A percentile compares a stretch with the other conserved stretches of the same genome.
These are phyloP conservation scores for Glebionis coronaria DNA, from an alignment of 129 eudicot species.

Conservation along the genomic window DNA sequence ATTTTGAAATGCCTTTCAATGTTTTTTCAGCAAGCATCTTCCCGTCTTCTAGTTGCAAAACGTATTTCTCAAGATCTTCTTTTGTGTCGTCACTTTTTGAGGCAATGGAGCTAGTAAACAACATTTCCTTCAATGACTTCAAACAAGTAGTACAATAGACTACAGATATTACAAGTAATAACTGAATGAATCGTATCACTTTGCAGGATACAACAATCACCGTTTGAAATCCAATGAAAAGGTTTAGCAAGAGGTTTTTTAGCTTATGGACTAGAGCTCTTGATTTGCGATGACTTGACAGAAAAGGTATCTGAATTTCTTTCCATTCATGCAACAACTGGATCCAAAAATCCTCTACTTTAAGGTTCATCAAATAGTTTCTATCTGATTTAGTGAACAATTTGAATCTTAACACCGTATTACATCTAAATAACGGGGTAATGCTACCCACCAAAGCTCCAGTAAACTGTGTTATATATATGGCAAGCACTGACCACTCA, in stretches of 20 bases:
- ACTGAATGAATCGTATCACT: constrained; percentile 4
- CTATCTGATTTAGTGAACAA: background rate
- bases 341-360: constrained; percentile 26
- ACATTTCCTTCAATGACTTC: background rate
- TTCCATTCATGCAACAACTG: constrained; percentile 26
- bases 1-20: constrained; percentile 11
- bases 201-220: constrained; percentile 8
- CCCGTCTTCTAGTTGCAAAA: background rate
- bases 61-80: constrained; percentile 21
- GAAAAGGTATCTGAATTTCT: constrained; percentile 7
- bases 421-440: constrained; percentile 10
- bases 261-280: background rate
- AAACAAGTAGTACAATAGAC: background rate
- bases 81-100: background rate
- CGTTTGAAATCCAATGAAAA: constrained; percentile 23
- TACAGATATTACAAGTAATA: background rate
- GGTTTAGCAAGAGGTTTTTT: background rate
- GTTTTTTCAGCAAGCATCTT: constrained; percentile 11
- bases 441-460: constrained; percentile 23
- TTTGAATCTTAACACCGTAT: constrained; percentile 14
- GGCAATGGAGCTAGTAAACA: background rate
- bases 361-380: background rate
- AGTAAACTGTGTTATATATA: constrained; percentile 12
- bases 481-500: background rate
- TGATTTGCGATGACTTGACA: background rate